Percentiles rank a stretch among this genome's conserved stretches.
These are phyloP conservation scores for Inga oerstediana DNA, from an alignment of 306 rosid species.

Conservation along the genomic window DNA sequence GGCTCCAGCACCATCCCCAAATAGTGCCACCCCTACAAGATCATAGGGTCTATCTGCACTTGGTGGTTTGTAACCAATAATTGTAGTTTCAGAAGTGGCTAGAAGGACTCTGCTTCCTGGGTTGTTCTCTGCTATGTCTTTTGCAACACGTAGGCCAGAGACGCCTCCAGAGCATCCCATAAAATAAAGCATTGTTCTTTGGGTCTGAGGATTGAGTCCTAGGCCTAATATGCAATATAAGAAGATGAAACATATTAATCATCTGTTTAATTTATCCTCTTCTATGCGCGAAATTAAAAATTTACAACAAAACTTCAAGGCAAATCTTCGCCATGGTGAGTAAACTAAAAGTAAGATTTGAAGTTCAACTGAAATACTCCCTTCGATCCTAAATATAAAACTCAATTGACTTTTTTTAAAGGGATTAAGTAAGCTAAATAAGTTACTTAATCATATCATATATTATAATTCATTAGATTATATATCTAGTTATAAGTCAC, in stretches of 20 bases:
- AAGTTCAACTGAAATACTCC: not conserved
- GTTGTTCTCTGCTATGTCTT: slow-evolving; percentile 92
- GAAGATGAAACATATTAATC: not conserved
- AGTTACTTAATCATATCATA: too few species aligned
- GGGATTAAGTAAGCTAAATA: too few species aligned
- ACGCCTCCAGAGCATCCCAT: slow-evolving; percentile 94
- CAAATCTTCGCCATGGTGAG: not conserved
- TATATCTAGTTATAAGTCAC: too few species aligned
- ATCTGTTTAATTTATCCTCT: not conserved
- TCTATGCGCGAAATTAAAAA: not conserved
- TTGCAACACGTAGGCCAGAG: slow-evolving; percentile 82
- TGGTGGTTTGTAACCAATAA: slow-evolving; percentile 91
- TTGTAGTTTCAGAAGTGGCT: slow-evolving; percentile 86
- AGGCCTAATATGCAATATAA: slow-evolving; percentile 42
- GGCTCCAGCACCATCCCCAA: slow-evolving; percentile 94
- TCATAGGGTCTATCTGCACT: slow-evolving; percentile 80
- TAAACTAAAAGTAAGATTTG: not conserved
- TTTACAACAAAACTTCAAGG: not conserved
- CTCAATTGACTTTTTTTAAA: too few species aligned
- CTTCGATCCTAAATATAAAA: too few species aligned
- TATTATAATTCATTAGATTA: too few species aligned
- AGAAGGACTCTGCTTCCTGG: slow-evolving; percentile 82
- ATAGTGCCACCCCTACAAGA: slow-evolving; percentile 89
- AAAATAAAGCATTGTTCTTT: slow-evolving; percentile 72
- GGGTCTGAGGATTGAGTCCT: slow-evolving; percentile 62